A percentile compares a stretch with the other conserved stretches of the same genome.
Conservation (phyloP, 2,329 filamentous ascomycete species). For the Ophiognomonia clavigignenti-juglandacearum region DNA sequence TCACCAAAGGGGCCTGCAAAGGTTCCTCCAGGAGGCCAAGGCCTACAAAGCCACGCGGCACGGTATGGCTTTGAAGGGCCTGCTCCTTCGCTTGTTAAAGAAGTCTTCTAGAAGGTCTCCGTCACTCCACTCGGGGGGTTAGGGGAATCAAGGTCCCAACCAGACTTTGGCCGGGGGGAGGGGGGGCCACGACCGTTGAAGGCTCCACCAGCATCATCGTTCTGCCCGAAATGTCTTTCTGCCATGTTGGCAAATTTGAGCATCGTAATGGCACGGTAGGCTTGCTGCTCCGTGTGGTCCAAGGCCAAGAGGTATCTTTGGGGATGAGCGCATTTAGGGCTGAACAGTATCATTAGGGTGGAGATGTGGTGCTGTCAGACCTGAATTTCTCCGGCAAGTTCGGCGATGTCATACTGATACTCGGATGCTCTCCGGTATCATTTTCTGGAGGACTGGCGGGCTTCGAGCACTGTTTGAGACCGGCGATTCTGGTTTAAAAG, state of each 20-base stretch:
- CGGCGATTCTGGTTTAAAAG: constrained; percentile 1
- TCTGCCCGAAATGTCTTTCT: constrained; percentile 10
- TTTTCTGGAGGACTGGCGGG: no score
- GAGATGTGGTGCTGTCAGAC: neutral
- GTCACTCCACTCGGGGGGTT: constrained; percentile 5
- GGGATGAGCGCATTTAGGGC: no score
- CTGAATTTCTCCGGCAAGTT: constrained; percentile 7
- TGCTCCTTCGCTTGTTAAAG: neutral
- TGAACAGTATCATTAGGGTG: constrained; percentile 1
- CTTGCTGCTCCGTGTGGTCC: constrained; percentile 4
- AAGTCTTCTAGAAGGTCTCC: constrained; percentile 8
- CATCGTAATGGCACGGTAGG: constrained; percentile 4
- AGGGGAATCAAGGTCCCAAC: neutral
- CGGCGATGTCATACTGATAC: neutral
- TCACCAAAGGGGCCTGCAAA: neutral
- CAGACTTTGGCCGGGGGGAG: no score
- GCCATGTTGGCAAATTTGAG: constrained; percentile 2
- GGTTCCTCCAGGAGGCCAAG: neutral
- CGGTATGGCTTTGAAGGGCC: neutral
- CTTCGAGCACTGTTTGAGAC: constrained; percentile 5
- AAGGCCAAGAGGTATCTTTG: constrained; percentile 4
- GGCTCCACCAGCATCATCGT: constrained; percentile 13
- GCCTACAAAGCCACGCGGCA: neutral
- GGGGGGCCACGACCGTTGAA: neutral
- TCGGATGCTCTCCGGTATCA: no score